Conservation (phyloP, 768 basidiomycete species). For the Suillus tomentosus region DNA sequence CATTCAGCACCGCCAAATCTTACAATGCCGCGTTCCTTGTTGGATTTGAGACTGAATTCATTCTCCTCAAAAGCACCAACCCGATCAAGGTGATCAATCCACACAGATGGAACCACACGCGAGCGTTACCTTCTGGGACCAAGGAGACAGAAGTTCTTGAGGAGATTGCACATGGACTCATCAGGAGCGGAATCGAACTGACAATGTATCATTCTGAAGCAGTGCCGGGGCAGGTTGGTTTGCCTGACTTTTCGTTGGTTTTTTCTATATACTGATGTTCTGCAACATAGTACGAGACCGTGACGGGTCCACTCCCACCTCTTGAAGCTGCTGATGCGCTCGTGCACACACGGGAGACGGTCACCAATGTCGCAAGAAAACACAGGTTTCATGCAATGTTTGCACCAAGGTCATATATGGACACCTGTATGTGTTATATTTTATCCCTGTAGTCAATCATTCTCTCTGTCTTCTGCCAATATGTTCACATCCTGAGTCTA, state of each 20-base stretch:
- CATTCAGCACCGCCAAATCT: constrained; percentile 35
- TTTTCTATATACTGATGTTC: not conserved
- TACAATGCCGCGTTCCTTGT: constrained; percentile 54
- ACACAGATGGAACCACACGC: constrained; percentile 48
- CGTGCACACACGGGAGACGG: constrained; percentile 66
- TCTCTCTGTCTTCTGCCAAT: constrained; percentile 1
- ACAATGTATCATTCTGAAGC: constrained; percentile 72
- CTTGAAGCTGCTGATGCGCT: constrained; percentile 69
- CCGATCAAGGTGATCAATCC: constrained; percentile 50
- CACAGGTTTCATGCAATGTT: constrained; percentile 67
- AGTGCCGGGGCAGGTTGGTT: constrained; percentile 64
- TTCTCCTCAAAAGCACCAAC: constrained; percentile 53
- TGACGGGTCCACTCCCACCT: constrained; percentile 67
- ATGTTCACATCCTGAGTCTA: not conserved
- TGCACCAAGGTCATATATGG: constrained; percentile 52
- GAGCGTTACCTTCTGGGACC: constrained; percentile 44
- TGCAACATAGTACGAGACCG: constrained; percentile 59
- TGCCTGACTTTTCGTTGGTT: not conserved
- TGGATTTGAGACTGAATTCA: constrained; percentile 73
- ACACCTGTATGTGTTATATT: constrained; percentile 34
- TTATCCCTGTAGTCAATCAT: no score
- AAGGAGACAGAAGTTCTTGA: constrained; percentile 47
- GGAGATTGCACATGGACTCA: constrained; percentile 60
- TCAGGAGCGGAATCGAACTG: constrained; percentile 54
- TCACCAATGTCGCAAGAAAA: constrained; percentile 63